Evolutionary conservation across 2,329 filamentous ascomycete species (phyloP).

Genomic region (Paraphoma sp.): DNA sequence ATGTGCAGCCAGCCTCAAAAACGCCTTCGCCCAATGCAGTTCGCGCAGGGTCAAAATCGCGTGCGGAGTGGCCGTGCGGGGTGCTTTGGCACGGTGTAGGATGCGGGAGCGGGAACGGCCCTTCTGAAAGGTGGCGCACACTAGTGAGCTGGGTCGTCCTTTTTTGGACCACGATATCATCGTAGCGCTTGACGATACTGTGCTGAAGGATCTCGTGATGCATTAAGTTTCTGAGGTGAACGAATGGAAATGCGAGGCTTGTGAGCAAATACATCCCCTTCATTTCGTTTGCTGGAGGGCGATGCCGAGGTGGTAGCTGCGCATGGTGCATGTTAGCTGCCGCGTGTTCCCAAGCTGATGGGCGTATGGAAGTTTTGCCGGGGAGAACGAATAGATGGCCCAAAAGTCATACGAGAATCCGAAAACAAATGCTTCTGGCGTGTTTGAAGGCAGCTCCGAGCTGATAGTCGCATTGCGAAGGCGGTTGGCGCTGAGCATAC

Average conservation of each 20-base stretch:
- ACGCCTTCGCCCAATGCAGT: not conserved
- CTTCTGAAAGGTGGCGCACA: not conserved
- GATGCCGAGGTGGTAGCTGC: too few relatives aligned
- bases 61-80: not conserved
- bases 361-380: not conserved
- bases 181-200: too few relatives aligned
- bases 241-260: too few relatives aligned
- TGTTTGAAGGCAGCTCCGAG: not conserved
- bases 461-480: not conserved
- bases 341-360: too few relatives aligned
- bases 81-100: not conserved
- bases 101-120: not conserved
- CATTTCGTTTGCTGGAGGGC: too few relatives aligned
- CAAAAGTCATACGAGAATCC: too few relatives aligned
- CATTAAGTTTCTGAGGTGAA: too few relatives aligned
- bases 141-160: not conserved
- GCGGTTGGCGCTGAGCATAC: not conserved
- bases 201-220: too few relatives aligned
- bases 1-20: not conserved
- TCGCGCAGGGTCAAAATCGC: not conserved
- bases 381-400: not conserved
- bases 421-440: too few relatives aligned
- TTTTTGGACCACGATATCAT: too few relatives aligned
- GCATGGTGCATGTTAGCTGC: too few relatives aligned
- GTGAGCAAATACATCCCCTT: too few relatives aligned